These are phyloP conservation scores for Paraurostyla sp. DNA, from an alignment of 73 alveolate species.

Conservation along the genomic window DNA sequence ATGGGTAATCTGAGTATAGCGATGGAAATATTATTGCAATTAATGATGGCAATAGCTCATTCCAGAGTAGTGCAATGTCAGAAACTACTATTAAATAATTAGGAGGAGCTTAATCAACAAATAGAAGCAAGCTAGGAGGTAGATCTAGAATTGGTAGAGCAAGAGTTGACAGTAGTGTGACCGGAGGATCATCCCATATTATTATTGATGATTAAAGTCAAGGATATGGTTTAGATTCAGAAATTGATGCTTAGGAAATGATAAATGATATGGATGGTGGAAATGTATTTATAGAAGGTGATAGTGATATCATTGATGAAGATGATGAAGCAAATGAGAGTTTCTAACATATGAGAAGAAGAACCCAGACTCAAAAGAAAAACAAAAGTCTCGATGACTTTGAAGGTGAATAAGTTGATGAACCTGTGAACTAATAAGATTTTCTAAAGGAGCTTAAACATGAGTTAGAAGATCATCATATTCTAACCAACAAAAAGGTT, in stretches of 20 bases:
- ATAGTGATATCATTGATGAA: constrained; percentile 45
- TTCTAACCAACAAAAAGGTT: background rate
- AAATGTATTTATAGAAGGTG: background rate
- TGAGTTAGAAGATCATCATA: background rate
- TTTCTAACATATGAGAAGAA: background rate
- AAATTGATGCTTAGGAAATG: constrained; percentile 38
- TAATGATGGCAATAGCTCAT: constrained; percentile 9
- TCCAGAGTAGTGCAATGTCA: constrained; percentile 38
- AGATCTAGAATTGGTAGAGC: too few relatives aligned
- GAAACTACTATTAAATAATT: constrained; percentile 24
- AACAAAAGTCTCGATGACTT: constrained; percentile 28
- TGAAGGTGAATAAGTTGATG: constrained; percentile 17
- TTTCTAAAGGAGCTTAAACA: background rate
- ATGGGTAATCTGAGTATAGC: background rate
- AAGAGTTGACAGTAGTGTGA: constrained; percentile 27
- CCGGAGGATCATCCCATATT: constrained; percentile 20
- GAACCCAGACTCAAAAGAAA: background rate
- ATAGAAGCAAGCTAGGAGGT: background rate
- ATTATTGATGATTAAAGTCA: constrained; percentile 25
- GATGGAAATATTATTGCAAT: constrained; percentile 13
- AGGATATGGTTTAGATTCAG: constrained; percentile 40
- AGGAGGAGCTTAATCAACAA: background rate
- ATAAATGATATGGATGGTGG: background rate
- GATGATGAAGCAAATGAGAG: constrained; percentile 19
- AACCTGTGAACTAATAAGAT: constrained; percentile 11